Percentiles rank a stretch among this genome's conserved stretches.
Conservation (phyloP, 176 grass and related monocot genomes). For the Oryza glumipatula region DNA sequence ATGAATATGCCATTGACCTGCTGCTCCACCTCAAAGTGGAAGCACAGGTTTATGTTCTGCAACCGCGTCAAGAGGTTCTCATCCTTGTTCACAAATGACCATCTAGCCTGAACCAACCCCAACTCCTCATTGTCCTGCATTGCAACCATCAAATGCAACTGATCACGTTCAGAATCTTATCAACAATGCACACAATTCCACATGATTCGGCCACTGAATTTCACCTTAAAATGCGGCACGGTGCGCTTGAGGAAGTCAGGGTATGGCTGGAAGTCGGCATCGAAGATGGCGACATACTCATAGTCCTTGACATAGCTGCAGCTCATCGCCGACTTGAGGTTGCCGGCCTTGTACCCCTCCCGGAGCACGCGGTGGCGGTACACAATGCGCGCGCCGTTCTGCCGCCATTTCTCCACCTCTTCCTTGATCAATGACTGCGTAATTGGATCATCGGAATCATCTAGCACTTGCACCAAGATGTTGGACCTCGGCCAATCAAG, state of each 20-base stretch:
- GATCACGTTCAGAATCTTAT: constrained; percentile 4
- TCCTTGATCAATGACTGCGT: constrained; percentile 72
- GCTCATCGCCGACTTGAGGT: constrained; percentile 85
- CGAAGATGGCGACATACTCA: constrained; percentile 86
- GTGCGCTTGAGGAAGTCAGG: constrained; percentile 79
- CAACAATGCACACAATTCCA: not conserved
- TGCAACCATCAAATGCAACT: not conserved
- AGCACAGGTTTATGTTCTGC: constrained; percentile 91
- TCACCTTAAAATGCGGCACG: constrained; percentile 89
- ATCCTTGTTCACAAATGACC: constrained; percentile 96
- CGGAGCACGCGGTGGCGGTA: constrained; percentile 75
- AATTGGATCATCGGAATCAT: constrained; percentile 73
- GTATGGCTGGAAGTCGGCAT: constrained; percentile 86
- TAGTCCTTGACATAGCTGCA: constrained; percentile 88
- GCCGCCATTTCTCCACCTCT: constrained; percentile 83
- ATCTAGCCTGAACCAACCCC: constrained; percentile 81
- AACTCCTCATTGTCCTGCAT: constrained; percentile 71
- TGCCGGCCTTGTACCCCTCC: constrained; percentile 90
- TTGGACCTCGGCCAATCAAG: constrained; percentile 89
- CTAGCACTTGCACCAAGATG: constrained; percentile 84
- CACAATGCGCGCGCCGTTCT: constrained; percentile 57
- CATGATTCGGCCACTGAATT: not conserved
- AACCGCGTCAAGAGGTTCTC: constrained; percentile 88
- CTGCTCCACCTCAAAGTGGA: constrained; percentile 99
- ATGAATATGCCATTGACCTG: constrained; percentile 89